A percentile compares a stretch with the other conserved stretches of the same genome.
Evolutionary conservation across 2,329 filamentous ascomycete genomes (phyloP).

Genomic region (Ophidiomyces ophidiicola): DNA sequence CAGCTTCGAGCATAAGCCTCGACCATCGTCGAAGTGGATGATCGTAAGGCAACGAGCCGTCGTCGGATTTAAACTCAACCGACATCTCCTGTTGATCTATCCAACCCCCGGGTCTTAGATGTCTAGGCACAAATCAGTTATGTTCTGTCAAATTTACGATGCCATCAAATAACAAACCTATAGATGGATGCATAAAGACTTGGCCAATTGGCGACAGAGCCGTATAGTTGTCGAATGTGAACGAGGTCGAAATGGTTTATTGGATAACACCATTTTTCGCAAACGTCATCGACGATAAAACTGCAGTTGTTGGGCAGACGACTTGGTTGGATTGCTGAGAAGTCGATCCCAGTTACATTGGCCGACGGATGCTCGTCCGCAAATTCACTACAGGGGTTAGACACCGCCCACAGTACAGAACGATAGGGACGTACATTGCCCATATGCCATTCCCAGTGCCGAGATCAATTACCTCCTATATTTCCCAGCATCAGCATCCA

Average conservation of each 20-base stretch:
- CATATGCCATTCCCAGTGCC: conserved; percentile 16
- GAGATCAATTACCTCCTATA: conserved; percentile 16
- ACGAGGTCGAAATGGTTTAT: conserved; percentile 41
- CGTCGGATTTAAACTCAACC: conserved; percentile 19
- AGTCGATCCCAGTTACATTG: conserved; percentile 48
- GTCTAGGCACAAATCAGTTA: conserved; percentile 12
- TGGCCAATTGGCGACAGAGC: conserved; percentile 17
- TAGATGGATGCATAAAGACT: conserved; percentile 18
- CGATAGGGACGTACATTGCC: conserved; percentile 8
- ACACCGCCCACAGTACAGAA: not conserved
- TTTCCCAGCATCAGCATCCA: not conserved
- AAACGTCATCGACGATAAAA: conserved; percentile 56
- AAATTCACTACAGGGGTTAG: conserved; percentile 20
- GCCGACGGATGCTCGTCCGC: conserved; percentile 38
- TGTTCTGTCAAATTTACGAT: no score
- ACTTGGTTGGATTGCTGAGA: conserved; percentile 51
- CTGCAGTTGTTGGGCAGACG: conserved; percentile 55
- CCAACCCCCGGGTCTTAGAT: conserved; percentile 20
- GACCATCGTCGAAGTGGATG: conserved; percentile 21
- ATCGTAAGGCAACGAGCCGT: conserved; percentile 18
- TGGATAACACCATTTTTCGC: conserved; percentile 44
- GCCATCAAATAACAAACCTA: conserved; percentile 14
- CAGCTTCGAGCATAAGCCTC: conserved; percentile 21
- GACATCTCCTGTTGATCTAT: conserved; percentile 22
- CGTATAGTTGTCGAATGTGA: conserved; percentile 30